Base-by-base conservation (phyloP, 2,329 filamentous ascomycete species). In the Xylariomycetidae sp. region DNA sequence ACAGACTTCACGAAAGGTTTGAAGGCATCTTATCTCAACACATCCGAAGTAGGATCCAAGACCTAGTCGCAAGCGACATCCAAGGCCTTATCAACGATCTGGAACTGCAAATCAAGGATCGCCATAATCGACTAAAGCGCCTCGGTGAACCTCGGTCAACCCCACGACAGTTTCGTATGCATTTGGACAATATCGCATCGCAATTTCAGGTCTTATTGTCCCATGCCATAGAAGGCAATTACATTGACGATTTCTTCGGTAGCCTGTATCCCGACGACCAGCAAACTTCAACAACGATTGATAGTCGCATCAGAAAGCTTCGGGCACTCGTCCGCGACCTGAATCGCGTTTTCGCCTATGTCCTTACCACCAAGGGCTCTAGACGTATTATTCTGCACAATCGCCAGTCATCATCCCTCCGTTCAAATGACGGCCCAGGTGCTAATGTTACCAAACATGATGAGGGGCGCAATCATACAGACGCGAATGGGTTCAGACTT, bases 221-320 rank as follows among this genome's bases (percentile, higher is more conserved):
- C 3, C 50, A 63, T 16, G 62, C 61, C 0, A 34, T 67, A n/a
- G 56, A 59, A 30, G 67, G 66, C 1, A 53, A 52, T 15, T 69
- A 69, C 32, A 33, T 19, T 0, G 56, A 68, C 37, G 37, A 49
- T 0, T 69, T 67, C 38, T 69, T 69, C 27, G 56, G 59, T 4
- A 49, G 42, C 7, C 20, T 49, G 3, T 48, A 44, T 12, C 31
- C 25, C 1, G 40, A 40, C 4, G 16, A 13, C 5, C 8, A n/a
- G n/a, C 8, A 8, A 8, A n/a, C n/a, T n/a, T 9, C 6, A 11
- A 16, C 35, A 9, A 36, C 33, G 3, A 28, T 39, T 0, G 47
- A 59, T 11, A 37, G 46, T 14, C 44, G 36, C 11, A 44, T 48
- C 14, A 44, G 34, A 18, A 53, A 59, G 25, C 46, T 60, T 30